Evolutionary conservation across 164 flowering plant genomes (phyloP), one percentile per base, ranked within the genome.

Genomic region (Aristolochia fimbriata): DNA sequence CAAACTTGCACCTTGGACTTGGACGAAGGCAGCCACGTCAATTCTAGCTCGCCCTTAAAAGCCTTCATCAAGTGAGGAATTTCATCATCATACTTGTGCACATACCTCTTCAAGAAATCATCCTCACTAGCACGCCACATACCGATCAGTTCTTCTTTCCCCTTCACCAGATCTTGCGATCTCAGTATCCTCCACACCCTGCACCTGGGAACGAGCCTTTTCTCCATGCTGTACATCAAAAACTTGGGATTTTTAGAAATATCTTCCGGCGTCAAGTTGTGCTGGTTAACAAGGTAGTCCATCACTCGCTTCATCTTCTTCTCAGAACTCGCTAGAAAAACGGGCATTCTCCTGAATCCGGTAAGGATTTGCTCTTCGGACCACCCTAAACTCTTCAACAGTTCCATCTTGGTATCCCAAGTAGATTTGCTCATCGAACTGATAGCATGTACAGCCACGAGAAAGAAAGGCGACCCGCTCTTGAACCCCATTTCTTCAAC

Each of bases 171-270:
- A 19, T 64, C 67, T 33, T 56, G 59, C 7, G 59, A 58, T 6
- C 51, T 7, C 62, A 73, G 20, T 16, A 50, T 30, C n/a, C 50
- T 33, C 43, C 62, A 17, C 11, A 68, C 64, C 0, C 21, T 21
- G 21, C 65, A 69, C 56, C 73, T 62, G 2, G 73, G 76, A 2
- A 65, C 23, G 17, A 62, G 59, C 45, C 76, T 58, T 14, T 63
- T 69, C 57, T 69, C 67, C 51, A 73, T 27, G 33, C 68, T 69
- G n/a, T 13, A 23, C 1, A 41, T 10, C 19, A 73, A 17, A 24
- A 60, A 0, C 0, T 0, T 1, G 0, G 70, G 73, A 15, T n/a
- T 9, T 22, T 6, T 14, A 15, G 51, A 9, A 15, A 65, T 37
- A n/a, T 21, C 47, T 0, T 55, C 33, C 10, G 57, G 57, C 15